Percentiles rank a stretch among this genome's conserved stretches.
Evolutionary conservation across 805 yeast species (phyloP).

Genomic region (Cyberlindnera mycetangii): DNA sequence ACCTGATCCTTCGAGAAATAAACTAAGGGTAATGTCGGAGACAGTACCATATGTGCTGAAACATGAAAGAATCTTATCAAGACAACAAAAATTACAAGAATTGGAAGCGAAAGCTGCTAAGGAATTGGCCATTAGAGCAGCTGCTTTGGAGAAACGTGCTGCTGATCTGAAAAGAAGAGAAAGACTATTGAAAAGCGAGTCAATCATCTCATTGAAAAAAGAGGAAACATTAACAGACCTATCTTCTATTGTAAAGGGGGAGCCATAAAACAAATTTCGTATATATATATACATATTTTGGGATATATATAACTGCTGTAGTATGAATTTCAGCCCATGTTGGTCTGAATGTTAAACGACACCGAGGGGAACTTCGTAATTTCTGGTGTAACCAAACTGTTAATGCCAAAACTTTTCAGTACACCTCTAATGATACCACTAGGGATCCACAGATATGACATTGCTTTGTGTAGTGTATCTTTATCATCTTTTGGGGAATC

Average conservation of each 20-base stretch:
- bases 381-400: slow-evolving; percentile 64
- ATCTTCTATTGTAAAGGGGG: slow-evolving; percentile 38
- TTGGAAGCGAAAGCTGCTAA: slow-evolving; percentile 74
- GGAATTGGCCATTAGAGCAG: slow-evolving; percentile 72
- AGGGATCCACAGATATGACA: slow-evolving; percentile 63
- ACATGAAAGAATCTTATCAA: slow-evolving; percentile 70
- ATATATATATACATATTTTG: no score
- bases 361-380: slow-evolving; percentile 60
- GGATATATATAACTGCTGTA: no score
- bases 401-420: slow-evolving; percentile 64
- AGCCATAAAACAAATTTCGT: slow-evolving; percentile 1
- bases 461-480: slow-evolving; percentile 44
- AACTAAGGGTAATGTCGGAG: slow-evolving; percentile 73
- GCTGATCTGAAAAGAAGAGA: slow-evolving; percentile 62
- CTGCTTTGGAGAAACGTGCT: slow-evolving; percentile 71
- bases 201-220: slow-evolving; percentile 35
- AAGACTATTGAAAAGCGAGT: slow-evolving; percentile 39
- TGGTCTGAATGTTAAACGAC: slow-evolving; percentile 69
- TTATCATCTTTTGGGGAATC: slow-evolving; percentile 40
- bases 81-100: slow-evolving; percentile 77
- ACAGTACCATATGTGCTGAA: slow-evolving; percentile 82
- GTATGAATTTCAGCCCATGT: slow-evolving; percentile 5
- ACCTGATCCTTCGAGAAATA: slow-evolving; percentile 48
- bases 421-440: slow-evolving; percentile 76
- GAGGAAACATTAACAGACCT: slow-evolving; percentile 56